A percentile compares a stretch with the other conserved stretches of the same genome.
These are phyloP conservation scores for Rhytidiadelphus loreus DNA, from an alignment of 225 moss, liverwort and hornwort genomes.

Conservation along the genomic window DNA sequence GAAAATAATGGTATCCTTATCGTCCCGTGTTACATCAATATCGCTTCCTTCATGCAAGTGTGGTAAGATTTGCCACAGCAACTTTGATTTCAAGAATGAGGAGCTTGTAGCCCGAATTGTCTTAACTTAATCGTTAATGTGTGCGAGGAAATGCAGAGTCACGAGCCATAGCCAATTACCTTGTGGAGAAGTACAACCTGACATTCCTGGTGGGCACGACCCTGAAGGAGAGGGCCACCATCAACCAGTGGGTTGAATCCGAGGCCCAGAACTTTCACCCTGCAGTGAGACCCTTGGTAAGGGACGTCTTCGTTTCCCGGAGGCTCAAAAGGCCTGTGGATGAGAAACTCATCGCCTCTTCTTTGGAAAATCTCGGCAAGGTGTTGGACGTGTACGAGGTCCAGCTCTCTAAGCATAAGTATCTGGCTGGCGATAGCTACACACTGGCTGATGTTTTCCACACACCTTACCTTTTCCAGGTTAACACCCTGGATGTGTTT, in stretches of 20 bases:
- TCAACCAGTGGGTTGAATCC: constrained; percentile 63
- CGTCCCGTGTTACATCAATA: background rate
- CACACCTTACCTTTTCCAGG: background rate
- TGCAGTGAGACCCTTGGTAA: background rate
- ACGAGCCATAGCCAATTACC: constrained; percentile 60
- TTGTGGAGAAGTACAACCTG: constrained; percentile 51
- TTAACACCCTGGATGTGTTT: background rate
- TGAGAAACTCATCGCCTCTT: background rate
- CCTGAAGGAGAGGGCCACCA: constrained; percentile 30
- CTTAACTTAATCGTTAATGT: background rate
- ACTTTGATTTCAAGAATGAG: background rate
- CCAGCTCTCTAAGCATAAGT: constrained; percentile 44
- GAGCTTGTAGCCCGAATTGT: background rate
- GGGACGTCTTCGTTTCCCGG: background rate
- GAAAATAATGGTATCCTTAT: too few species aligned
- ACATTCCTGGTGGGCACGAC: constrained; percentile 46
- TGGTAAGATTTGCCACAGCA: too few species aligned
- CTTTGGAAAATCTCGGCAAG: constrained; percentile 16
- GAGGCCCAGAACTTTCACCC: constrained; percentile 43
- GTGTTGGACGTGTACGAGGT: constrained; percentile 58
- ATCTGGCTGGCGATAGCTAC: constrained; percentile 51
- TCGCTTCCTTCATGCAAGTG: background rate
- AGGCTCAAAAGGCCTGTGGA: constrained; percentile 11
- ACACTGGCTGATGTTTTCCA: constrained; percentile 52
- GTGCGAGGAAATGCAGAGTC: constrained; percentile 38